Evolutionary conservation across 225 moss, liverwort and hornwort species (phyloP).

Genomic region (Antitrichia curtipendula): DNA sequence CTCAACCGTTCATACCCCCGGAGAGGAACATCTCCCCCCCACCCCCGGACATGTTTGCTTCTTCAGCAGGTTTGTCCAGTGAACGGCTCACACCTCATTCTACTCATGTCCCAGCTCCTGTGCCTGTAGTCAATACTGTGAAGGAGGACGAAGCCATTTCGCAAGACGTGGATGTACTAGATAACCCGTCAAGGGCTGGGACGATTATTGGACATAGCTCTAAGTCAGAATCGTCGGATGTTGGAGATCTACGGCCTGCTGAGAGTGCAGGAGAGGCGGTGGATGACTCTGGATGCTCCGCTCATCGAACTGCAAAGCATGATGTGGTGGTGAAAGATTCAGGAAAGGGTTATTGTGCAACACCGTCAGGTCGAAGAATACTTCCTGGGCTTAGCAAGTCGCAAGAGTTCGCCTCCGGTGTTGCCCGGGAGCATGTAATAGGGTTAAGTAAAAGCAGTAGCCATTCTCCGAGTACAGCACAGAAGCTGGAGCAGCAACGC

Average conservation of each 20-base stretch:
- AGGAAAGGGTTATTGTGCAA: background rate
- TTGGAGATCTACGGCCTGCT: background rate
- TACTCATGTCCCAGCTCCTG: background rate
- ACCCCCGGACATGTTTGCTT: constrained; percentile 15
- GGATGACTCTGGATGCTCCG: background rate
- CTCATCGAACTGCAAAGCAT: background rate
- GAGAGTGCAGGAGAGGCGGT: background rate
- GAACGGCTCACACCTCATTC: background rate
- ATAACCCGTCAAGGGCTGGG: background rate
- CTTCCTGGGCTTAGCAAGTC: constrained; percentile 40
- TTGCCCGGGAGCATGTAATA: background rate
- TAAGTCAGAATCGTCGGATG: background rate
- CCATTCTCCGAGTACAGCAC: constrained; percentile 46
- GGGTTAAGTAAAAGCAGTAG: constrained; percentile 49
- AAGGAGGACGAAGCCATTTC: constrained; percentile 30
- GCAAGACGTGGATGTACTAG: background rate
- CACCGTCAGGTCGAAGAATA: constrained; percentile 9
- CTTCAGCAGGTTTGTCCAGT: constrained; percentile 3
- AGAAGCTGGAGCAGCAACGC: constrained; percentile 1
- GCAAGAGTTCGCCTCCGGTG: constrained; percentile 35
- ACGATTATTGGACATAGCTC: background rate
- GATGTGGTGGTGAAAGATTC: background rate
- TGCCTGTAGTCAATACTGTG: background rate
- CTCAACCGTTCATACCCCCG: constrained; percentile 17
- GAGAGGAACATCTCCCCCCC: constrained; percentile 29